Evolutionary conservation across 192 early-diverging fungal genomes (phyloP).

Genomic region (Coemansia umbellata): DNA sequence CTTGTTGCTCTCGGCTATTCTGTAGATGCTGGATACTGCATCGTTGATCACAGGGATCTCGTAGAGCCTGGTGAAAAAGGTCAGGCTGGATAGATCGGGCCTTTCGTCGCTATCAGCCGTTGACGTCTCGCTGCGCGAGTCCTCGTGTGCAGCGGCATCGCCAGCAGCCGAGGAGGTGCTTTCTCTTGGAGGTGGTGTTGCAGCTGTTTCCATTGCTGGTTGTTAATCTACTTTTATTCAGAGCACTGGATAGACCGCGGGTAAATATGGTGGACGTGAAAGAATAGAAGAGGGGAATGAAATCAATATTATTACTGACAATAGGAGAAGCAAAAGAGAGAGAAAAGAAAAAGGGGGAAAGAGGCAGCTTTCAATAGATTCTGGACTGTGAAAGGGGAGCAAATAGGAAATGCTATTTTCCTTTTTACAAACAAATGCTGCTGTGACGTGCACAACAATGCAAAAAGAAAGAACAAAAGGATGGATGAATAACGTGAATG

Average conservation of each 20-base stretch:
- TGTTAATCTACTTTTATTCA: not conserved
- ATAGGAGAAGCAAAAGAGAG: not conserved
- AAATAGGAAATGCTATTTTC: not conserved
- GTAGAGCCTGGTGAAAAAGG: conserved; percentile 52
- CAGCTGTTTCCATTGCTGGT: conserved; percentile 9
- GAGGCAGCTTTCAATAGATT: not conserved
- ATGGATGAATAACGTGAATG: not conserved
- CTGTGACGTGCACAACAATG: not conserved
- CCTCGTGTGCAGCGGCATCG: conserved; percentile 32
- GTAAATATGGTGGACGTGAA: not conserved
- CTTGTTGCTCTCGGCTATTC: conserved; percentile 49
- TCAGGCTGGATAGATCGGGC: conserved; percentile 25
- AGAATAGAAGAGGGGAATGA: not conserved
- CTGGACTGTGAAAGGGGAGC: not conserved
- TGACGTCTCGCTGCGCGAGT: conserved; percentile 55
- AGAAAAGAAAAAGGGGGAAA: not conserved
- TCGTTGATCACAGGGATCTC: conserved; percentile 57
- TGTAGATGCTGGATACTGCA: conserved; percentile 46
- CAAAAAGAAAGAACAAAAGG: conserved; percentile 2
- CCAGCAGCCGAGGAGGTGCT: conserved; percentile 7
- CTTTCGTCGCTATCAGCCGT: conserved; percentile 45
- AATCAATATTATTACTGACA: not conserved
- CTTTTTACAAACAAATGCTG: conserved; percentile 1
- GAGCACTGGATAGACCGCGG: not conserved
- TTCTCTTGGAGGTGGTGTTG: conserved; percentile 8